Evolutionary conservation across 2,329 filamentous ascomycete genomes (phyloP).

Genomic region (Knoxdaviesia proteae): DNA sequence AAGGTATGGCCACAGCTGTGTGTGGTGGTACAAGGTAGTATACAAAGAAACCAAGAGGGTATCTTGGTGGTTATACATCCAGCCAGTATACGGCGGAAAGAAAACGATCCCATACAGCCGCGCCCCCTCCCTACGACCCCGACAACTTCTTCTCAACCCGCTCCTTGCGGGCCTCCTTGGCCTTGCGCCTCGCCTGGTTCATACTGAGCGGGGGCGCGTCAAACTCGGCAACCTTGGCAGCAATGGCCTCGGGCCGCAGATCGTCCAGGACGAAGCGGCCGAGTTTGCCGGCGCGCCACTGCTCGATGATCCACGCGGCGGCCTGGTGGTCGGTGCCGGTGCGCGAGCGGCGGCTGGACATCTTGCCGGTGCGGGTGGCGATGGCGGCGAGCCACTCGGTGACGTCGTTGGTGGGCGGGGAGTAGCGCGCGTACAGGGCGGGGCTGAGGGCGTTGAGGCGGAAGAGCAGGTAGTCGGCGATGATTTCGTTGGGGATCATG

Average conservation of each 20-base stretch:
- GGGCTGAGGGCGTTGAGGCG: conserved; percentile 53
- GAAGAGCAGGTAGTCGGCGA: conserved; percentile 82
- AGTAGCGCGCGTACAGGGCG: conserved; percentile 38
- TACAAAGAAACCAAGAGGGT: no score
- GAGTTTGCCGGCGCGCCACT: conserved; percentile 59
- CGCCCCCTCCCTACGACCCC: no score
- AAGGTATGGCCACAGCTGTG: no score
- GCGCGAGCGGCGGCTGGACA: conserved; percentile 43
- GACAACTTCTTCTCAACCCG: conserved; percentile 4
- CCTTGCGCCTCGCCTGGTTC: conserved; percentile 46
- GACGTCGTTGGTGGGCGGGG: conserved; percentile 67
- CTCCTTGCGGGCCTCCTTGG: conserved; percentile 34
- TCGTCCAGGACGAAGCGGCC: conserved; percentile 67
- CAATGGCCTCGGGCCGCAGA: conserved; percentile 37
- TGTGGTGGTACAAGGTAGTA: no score
- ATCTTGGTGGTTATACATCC: no score
- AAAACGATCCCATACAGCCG: no score
- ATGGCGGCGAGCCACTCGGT: conserved; percentile 47
- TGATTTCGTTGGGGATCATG: conserved; percentile 52
- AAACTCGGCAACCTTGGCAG: conserved; percentile 22
- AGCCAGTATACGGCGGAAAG: no score
- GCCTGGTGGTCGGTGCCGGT: conserved; percentile 48
- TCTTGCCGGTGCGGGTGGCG: conserved; percentile 52
- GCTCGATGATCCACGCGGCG: conserved; percentile 60
- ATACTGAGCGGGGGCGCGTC: conserved; percentile 34